Conservation (phyloP, 2,329 filamentous ascomycete species). For the Neofusicoccum parvum region DNA sequence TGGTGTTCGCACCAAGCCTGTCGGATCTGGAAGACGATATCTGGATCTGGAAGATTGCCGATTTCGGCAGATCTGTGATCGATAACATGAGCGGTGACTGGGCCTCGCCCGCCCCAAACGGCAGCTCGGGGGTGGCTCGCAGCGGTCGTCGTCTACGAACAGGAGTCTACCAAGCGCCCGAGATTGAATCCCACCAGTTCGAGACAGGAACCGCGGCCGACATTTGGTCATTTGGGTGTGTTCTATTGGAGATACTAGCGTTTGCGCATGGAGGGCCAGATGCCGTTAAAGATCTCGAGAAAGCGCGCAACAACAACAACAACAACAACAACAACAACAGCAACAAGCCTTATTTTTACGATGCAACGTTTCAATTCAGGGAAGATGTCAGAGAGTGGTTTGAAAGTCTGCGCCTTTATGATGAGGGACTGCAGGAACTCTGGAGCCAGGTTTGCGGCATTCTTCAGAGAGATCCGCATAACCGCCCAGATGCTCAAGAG, state of each 20-base stretch:
- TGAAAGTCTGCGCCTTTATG: neutral
- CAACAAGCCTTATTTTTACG: neutral
- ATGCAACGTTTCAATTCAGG: neutral
- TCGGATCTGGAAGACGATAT: neutral
- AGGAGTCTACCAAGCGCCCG: neutral
- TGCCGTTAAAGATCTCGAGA: neutral
- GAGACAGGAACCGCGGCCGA: neutral
- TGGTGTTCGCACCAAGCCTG: neutral
- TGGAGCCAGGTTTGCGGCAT: neutral
- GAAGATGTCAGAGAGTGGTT: neutral
- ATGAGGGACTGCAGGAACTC: neutral
- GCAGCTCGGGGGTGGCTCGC: neutral
- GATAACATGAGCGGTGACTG: neutral
- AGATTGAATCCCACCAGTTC: neutral
- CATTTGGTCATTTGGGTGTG: constrained; percentile 1
- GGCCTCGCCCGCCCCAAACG: neutral
- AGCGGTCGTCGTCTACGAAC: neutral
- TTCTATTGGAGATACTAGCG: neutral
- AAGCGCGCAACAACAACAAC: neutral
- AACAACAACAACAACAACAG: neutral
- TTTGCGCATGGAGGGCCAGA: neutral
- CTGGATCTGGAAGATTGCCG: constrained; percentile 9
- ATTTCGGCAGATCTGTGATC: constrained; percentile 3
- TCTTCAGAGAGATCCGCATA: neutral
- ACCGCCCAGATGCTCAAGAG: neutral